Conservation (phyloP, 2,329 filamentous ascomycete species). For the Penicillium vulpinum region DNA sequence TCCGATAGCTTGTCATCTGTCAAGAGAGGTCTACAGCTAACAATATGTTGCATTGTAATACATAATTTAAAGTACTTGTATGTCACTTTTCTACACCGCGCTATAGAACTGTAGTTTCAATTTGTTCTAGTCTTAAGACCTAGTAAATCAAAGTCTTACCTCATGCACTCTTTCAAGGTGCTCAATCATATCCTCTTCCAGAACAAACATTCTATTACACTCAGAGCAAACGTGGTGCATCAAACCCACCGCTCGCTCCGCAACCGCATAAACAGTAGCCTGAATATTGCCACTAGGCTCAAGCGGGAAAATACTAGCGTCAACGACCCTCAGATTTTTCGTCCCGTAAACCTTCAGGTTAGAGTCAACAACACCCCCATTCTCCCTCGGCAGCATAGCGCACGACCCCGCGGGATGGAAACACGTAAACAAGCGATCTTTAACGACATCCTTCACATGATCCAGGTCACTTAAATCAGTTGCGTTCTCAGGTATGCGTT, state of each 20-base stretch:
- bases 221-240: too few relatives aligned
- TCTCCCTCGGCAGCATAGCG: constrained; percentile 34
- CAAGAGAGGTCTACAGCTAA: neutral
- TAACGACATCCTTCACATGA: constrained; percentile 22
- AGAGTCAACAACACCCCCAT: constrained; percentile 33
- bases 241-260: constrained; percentile 34
- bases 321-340: constrained; percentile 34
- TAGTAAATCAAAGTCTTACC: too few relatives aligned
- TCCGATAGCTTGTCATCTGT: neutral
- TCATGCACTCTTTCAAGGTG: too few relatives aligned
- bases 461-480: constrained; percentile 19
- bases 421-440: constrained; percentile 21
- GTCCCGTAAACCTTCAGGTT: constrained; percentile 33
- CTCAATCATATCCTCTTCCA: too few relatives aligned
- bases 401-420: constrained; percentile 35
- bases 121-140: too few relatives aligned
- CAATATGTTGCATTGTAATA: neutral
- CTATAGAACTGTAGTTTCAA: neutral
- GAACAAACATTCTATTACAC: too few relatives aligned
- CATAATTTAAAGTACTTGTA: too few relatives aligned
- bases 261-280: constrained; percentile 39
- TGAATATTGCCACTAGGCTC: constrained; percentile 40
- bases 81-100: neutral
- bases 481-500: constrained; percentile 9
- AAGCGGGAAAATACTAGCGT: constrained; percentile 39